Evolutionary conservation across 306 rosid genomes (phyloP), one percentile per base, ranked within the genome.

Genomic region (Prunus mume): DNA sequence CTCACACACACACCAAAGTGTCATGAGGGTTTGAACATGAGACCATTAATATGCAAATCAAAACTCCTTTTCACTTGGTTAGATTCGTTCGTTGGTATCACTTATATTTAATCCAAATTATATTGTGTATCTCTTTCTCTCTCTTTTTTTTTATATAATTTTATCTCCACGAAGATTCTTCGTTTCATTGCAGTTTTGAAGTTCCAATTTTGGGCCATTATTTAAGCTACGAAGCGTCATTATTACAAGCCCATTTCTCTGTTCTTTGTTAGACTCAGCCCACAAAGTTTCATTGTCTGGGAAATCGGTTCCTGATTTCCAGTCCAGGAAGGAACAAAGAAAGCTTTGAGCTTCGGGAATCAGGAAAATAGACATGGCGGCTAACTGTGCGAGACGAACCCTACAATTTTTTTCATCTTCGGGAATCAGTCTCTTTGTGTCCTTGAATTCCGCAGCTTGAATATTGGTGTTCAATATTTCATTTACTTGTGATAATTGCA

Each of bases 331-430:
- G 43, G 43, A 38, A 38, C 43, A 6, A 38, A 7, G 34, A 27
- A 11, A 43, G 18, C 20, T 63, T 58, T 10, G 25, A 65, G 66
- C n/a, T 22, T 15, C 9, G 24, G 64, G 19, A 58, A 63, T 7
- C 30, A 47, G 69, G 61, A 17, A 68, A 65, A 57, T 8, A 45
- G 25, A 47, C 65, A 90, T 91, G 97, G 96, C 98, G 89, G 93
- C 91, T 32, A 86, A 78, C 56, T 73, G 86, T 71, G 86, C 85
- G 12, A 83, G 93, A 43, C 85, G 83, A 88, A 71, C 95, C 83
- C 69, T 90, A 64, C 89, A 79, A 78, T 20, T 82, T n/a, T 86
- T 90, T 71, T 91, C 93, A 7, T 78, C 93, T 80, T 77, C 91
- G 25, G 61, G 91, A 3, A 88, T 30, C 49, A 9, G 24, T 24